phyloP scores from a whole-genome alignment of 108 stramenopile species.

The Nitzschia sp. region DNA sequence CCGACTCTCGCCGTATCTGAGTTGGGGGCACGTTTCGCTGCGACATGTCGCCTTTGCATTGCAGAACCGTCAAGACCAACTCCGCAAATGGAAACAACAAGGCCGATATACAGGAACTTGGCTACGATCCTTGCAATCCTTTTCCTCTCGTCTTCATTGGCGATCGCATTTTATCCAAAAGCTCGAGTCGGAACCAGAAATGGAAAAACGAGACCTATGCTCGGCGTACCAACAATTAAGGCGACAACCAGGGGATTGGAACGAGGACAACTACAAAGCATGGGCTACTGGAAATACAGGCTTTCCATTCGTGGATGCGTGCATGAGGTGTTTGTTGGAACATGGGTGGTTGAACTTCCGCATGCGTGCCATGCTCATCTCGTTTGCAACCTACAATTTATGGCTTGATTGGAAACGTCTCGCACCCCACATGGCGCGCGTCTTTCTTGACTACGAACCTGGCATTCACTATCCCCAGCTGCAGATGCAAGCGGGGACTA shows the following conservation, averaged over 20 bases:
- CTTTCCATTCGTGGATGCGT: conserved; percentile 75
- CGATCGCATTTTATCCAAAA: conserved; percentile 76
- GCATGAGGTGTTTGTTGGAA: conserved; percentile 66
- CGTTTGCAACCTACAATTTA: conserved; percentile 74
- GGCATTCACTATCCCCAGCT: conserved; percentile 72
- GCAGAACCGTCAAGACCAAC: conserved; percentile 43
- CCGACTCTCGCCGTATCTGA: conserved; percentile 63
- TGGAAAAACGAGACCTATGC: conserved; percentile 59
- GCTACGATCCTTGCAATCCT: conserved; percentile 64
- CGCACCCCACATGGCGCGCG: conserved; percentile 58
- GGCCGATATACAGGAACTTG: conserved; percentile 33
- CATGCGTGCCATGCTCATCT: conserved; percentile 79
- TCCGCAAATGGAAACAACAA: conserved; percentile 37
- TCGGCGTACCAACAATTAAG: conserved; percentile 58
- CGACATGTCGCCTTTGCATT: conserved; percentile 47
- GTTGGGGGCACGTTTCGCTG: conserved; percentile 65
- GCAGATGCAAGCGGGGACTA: conserved; percentile 84
- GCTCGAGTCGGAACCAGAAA: conserved; percentile 58
- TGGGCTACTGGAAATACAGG: conserved; percentile 64
- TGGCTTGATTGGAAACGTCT: conserved; percentile 79
- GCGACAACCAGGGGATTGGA: conserved; percentile 64
- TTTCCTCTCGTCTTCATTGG: conserved; percentile 74
- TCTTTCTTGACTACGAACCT: conserved; percentile 65
- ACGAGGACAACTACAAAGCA: conserved; percentile 51
- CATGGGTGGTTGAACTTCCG: conserved; percentile 78